Conservation (phyloP, 1,284 basidiomycete genomes). For the Ceratobasidium sp. region DNA sequence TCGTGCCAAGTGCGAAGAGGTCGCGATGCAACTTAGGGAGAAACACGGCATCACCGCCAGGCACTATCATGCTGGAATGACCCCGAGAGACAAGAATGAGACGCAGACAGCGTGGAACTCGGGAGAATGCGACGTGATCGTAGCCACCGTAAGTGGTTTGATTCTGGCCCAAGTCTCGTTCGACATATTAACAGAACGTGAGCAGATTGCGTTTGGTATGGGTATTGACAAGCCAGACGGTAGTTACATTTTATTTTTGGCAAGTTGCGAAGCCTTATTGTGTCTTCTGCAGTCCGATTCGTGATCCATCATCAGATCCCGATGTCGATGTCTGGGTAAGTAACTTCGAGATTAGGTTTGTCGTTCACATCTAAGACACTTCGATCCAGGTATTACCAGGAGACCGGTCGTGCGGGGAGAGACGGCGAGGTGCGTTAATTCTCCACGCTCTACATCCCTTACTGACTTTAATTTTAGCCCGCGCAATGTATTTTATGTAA, state of each 20-base stretch:
- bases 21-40: slow-evolving; percentile 73
- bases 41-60: slow-evolving; percentile 70
- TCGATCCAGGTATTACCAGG: slow-evolving; percentile 75
- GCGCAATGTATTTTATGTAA: slow-evolving; percentile 47
- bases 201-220: slow-evolving; percentile 93
- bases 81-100: slow-evolving; percentile 69
- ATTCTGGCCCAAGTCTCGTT: slow-evolving; percentile 19
- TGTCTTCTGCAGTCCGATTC: slow-evolving; percentile 66
- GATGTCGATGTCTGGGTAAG: slow-evolving; percentile 71
- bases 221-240: slow-evolving; percentile 92
- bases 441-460: not conserved
- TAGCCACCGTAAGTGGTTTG: slow-evolving; percentile 73
- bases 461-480: slow-evolving; percentile 11
- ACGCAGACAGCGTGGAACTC: slow-evolving; percentile 81
- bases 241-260: slow-evolving; percentile 53
- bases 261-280: slow-evolving; percentile 30
- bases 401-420: slow-evolving; percentile 85
- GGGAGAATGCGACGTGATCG: slow-evolving; percentile 82
- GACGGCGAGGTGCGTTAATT: slow-evolving; percentile 68
- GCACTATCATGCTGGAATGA: slow-evolving; percentile 90
- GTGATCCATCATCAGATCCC: slow-evolving; percentile 82
- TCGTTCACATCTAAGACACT: not conserved
- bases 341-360: slow-evolving; percentile 37
- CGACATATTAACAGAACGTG: slow-evolving; percentile 28
- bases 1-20: slow-evolving; percentile 78